Base-by-base conservation (phyloP, 1,284 basidiomycete species). In the Ceratobasidium sp. region DNA sequence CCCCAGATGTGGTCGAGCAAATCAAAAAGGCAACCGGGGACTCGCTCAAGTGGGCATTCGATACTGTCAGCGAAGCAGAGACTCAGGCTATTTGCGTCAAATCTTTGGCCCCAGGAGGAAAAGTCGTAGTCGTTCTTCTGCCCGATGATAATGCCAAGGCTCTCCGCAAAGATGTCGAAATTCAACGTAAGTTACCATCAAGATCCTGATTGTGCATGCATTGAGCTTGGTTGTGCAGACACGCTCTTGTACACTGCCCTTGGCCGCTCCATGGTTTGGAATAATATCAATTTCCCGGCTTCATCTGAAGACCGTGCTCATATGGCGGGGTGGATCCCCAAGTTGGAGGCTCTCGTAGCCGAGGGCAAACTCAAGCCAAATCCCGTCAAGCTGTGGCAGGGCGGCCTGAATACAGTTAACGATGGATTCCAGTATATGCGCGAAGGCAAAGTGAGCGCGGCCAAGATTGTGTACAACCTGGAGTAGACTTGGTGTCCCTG, bases 301-400 rank as follows among this genome's bases (percentile, higher is more conserved):
- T 75, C 75, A 0, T 72, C 74, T 31, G 75, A 73, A 53, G 74
- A 72, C 45, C 74, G 75, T 17, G 71, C 69, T 12, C 74, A 75
- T 15, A 74, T 75, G 62, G 73, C 73, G 2, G 54, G 65, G 38
- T 70, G 71, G 47, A 68, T 77, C 10, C 62, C 74, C 7, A 73
- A 75, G 34, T n/a, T 73, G 40, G 58, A 69, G 2, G 7, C 38
- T 15, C 64, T 77, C 12, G 68, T 77, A 1, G 57, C 71, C 43
- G 25, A 55, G 7, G 71, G 72, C 12, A 50, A 47, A 27, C 38
- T 77, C 20, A 70, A 70, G 20, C 74, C 76, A 1, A 74, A 74
- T 52, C 55, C 72, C 7, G 68, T 77, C 58, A 70, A 76, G 69
- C 56, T 67, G 13, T 67, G 64, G 64, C 52, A 50, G 2, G 64